Evolutionary conservation across 1,284 basidiomycete genomes (phyloP).

Genomic region (Moesziomyces sp.): DNA sequence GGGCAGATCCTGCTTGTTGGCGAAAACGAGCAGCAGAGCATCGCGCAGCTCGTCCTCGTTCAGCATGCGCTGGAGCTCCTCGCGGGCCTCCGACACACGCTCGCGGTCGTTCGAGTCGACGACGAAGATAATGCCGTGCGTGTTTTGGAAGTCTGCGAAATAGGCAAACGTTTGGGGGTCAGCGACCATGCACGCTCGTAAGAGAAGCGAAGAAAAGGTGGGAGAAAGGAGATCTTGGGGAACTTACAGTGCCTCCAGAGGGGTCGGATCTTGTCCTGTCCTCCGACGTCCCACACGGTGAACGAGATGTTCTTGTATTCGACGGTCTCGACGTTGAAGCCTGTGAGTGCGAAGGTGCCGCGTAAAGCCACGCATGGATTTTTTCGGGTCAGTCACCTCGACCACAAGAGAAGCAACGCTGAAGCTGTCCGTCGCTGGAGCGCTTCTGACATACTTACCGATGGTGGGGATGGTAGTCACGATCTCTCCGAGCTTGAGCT

Average conservation of each 20-base stretch:
- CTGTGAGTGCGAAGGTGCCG: constrained; percentile 68
- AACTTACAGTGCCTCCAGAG: constrained; percentile 98
- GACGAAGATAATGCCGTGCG: constrained; percentile 99
- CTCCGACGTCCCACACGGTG: constrained; percentile 99
- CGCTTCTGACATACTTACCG: constrained; percentile 55
- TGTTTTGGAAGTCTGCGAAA: constrained; percentile 93
- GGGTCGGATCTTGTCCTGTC: constrained; percentile 76
- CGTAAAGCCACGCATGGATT: neutral
- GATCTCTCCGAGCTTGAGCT: constrained; percentile 99
- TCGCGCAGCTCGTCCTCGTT: constrained; percentile 99
- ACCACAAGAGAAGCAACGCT: neutral
- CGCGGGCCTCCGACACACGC: constrained; percentile 97
- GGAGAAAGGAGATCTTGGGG: no score
- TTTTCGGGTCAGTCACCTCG: no score
- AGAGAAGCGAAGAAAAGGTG: neutral
- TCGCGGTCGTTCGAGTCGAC: constrained; percentile 99
- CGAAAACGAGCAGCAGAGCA: constrained; percentile 97
- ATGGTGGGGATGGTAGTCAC: constrained; percentile 99
- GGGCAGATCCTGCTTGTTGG: constrained; percentile 99
- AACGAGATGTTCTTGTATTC: constrained; percentile 99
- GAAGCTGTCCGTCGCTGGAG: neutral
- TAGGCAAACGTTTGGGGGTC: neutral
- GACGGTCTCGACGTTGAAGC: constrained; percentile 88
- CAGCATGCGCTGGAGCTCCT: constrained; percentile 99
- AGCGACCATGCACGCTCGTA: neutral